Evolutionary conservation across 2,329 filamentous ascomycete genomes (phyloP).

Genomic region (Tolypocladium pustulatum): DNA sequence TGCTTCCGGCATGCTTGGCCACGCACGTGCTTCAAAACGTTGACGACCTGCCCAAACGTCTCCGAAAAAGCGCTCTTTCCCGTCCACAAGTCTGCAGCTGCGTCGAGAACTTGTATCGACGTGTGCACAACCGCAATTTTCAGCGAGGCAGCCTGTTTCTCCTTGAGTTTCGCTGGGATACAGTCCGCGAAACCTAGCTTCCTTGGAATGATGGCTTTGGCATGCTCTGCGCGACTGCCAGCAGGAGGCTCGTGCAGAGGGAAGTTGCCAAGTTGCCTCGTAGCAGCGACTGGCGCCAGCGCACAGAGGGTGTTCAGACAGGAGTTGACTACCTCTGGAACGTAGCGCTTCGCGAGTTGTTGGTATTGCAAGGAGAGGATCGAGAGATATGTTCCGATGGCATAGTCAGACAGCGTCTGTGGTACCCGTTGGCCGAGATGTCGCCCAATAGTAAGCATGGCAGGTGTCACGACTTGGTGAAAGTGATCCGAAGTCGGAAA

Average conservation of each 20-base stretch:
- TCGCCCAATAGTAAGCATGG: slow-evolving; percentile 72
- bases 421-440: slow-evolving; percentile 74
- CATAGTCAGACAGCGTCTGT: slow-evolving; percentile 52
- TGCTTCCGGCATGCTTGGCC: slow-evolving; percentile 40
- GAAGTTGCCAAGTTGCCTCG: slow-evolving; percentile 42
- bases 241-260: slow-evolving; percentile 47
- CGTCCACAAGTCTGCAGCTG: slow-evolving; percentile 63
- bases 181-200: slow-evolving; percentile 53
- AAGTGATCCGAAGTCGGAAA: slow-evolving; percentile 97
- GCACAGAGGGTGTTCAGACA: slow-evolving; percentile 61
- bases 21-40: slow-evolving; percentile 50
- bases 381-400: slow-evolving; percentile 67
- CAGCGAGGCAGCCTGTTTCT: slow-evolving; percentile 17
- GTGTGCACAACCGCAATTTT: slow-evolving; percentile 53
- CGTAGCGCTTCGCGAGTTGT: slow-evolving; percentile 69
- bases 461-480: slow-evolving; percentile 86
- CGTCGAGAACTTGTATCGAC: slow-evolving; percentile 53
- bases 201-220: slow-evolving; percentile 29
- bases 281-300: slow-evolving; percentile 46
- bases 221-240: slow-evolving; percentile 38
- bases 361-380: slow-evolving; percentile 78
- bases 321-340: slow-evolving; percentile 83
- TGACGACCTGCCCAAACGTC: slow-evolving; percentile 57
- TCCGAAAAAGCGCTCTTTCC: slow-evolving; percentile 66
- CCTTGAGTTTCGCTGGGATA: slow-evolving; percentile 23